Conservation (phyloP, 345 rosid species). For the Gossypium australe region DNA sequence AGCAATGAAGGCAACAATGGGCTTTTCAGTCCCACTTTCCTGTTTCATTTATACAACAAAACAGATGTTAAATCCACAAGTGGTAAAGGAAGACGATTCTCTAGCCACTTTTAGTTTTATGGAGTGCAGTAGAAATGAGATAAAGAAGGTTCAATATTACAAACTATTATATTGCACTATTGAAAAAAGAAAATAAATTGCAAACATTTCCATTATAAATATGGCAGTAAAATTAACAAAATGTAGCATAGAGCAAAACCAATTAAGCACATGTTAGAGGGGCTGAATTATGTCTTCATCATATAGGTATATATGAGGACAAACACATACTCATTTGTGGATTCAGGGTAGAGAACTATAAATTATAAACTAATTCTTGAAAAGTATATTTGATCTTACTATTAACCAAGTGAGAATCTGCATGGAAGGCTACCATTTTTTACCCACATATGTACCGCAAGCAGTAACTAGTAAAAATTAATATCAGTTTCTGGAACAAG, state of each 20-base stretch:
- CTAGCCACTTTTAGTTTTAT: neutral
- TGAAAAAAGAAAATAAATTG: neutral
- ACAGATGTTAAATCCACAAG: neutral
- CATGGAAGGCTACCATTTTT: neutral
- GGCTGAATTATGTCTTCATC: neutral
- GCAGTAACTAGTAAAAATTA: neutral
- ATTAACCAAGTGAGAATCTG: neutral
- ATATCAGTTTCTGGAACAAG: neutral
- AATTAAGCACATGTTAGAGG: neutral
- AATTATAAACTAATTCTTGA: neutral
- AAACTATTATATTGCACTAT: neutral
- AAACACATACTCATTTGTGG: neutral
- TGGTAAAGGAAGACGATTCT: neutral
- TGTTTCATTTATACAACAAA: constrained; percentile 32
- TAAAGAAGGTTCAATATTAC: neutral
- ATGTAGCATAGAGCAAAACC: neutral
- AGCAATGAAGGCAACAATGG: constrained; percentile 94
- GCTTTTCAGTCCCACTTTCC: constrained; percentile 94
- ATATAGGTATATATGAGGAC: neutral
- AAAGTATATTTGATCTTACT: neutral
- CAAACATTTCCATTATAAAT: neutral
- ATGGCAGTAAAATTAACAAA: neutral
- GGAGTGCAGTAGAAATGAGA: neutral
- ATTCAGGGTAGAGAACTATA: neutral
- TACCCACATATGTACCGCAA: neutral